Percentiles rank a stretch among this genome's conserved stretches.
Conservation (phyloP, 2,329 filamentous ascomycete species). For the Diaporthe sp. region DNA sequence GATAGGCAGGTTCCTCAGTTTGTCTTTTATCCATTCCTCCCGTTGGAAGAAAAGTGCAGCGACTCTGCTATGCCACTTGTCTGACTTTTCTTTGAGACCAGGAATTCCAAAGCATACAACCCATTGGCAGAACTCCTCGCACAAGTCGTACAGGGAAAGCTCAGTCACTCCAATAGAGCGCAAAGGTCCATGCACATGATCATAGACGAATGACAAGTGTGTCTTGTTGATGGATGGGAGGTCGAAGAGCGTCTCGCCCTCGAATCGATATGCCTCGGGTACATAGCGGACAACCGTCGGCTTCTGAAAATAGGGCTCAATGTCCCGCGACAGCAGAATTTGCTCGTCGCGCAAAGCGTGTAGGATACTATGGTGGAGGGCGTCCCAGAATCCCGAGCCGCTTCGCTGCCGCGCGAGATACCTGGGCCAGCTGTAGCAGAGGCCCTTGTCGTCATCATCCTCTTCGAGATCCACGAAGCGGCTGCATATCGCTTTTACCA, state of each 20-base stretch:
- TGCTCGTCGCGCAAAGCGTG: neutral
- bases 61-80: neutral
- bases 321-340: neutral
- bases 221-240: neutral
- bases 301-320: neutral
- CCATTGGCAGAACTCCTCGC: neutral
- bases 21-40: neutral
- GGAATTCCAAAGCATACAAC: neutral
- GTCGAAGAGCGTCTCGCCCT: neutral
- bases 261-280: neutral
- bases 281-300: neutral
- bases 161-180: neutral
- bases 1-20: neutral
- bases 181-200: neutral
- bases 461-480: neutral
- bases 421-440: neutral
- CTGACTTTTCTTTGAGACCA: neutral
- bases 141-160: neutral
- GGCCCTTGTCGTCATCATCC: neutral
- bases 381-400: neutral
- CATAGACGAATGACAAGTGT: slow-evolving; percentile 2
- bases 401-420: neutral
- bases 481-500: neutral
- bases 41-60: neutral
- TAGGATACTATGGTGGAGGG: neutral